phyloP scores from a whole-genome alignment of 805 yeast species.

The Nakazawaea ishiwadae region DNA sequence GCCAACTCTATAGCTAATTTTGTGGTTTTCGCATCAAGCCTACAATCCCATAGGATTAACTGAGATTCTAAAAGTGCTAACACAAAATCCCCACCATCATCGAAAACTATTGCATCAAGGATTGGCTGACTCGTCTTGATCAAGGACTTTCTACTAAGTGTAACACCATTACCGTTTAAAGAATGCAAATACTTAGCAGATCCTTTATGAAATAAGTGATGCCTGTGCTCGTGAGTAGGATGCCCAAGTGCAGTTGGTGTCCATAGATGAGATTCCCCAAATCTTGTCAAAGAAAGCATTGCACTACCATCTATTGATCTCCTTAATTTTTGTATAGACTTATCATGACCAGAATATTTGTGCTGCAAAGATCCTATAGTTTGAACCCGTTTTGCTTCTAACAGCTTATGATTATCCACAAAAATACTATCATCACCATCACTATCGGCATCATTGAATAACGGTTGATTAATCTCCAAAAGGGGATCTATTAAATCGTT shows the following conservation, averaged over 20 bases:
- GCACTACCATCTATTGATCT: constrained; percentile 67
- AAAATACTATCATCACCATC: background rate
- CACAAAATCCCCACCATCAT: constrained; percentile 38
- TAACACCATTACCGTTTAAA: constrained; percentile 12
- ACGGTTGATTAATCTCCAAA: constrained; percentile 12
- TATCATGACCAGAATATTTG: constrained; percentile 81
- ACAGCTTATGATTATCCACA: background rate
- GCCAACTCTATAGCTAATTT: constrained; percentile 14
- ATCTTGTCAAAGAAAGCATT: constrained; percentile 54
- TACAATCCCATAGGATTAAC: constrained; percentile 62
- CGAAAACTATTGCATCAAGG: constrained; percentile 41
- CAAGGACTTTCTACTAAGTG: constrained; percentile 30
- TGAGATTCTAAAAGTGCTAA: constrained; percentile 38
- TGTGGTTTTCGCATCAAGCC: constrained; percentile 20
- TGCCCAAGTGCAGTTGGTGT: constrained; percentile 29
- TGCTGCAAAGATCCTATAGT: constrained; percentile 34
- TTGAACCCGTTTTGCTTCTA: background rate
- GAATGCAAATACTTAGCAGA: constrained; percentile 9
- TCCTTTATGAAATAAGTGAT: background rate
- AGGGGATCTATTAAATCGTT: constrained; percentile 22
- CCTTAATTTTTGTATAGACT: constrained; percentile 63
- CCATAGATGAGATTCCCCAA: constrained; percentile 64
- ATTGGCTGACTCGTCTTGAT: constrained; percentile 42
- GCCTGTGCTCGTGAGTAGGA: constrained; percentile 1
- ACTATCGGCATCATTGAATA: background rate